Conservation (phyloP, 2,329 filamentous ascomycete species). For the Macrophomina tecta region DNA sequence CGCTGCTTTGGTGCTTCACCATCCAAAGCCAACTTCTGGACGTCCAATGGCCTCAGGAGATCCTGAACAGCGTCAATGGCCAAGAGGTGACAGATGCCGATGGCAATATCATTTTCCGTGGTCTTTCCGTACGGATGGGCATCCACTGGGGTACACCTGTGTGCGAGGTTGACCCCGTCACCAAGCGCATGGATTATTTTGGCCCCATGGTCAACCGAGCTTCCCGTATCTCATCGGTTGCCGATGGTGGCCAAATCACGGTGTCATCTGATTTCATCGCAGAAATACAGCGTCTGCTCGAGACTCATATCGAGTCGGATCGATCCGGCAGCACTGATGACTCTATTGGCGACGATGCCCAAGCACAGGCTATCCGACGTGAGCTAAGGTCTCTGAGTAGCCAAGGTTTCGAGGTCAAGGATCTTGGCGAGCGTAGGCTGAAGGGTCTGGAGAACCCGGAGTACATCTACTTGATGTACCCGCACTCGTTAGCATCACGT, state of each 20-base stretch:
- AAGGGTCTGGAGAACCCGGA: slow-evolving; percentile 98
- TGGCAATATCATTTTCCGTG: slow-evolving; percentile 87
- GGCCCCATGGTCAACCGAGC: slow-evolving; percentile 99
- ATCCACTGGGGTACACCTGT: slow-evolving; percentile 95
- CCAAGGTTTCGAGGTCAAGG: slow-evolving; percentile 95
- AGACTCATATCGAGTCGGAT: slow-evolving; percentile 87
- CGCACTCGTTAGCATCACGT: slow-evolving; percentile 82
- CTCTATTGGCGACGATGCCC: slow-evolving; percentile 74
- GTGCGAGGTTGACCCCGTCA: slow-evolving; percentile 94
- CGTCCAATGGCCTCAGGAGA: slow-evolving; percentile 91
- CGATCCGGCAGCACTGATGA: slow-evolving; percentile 75
- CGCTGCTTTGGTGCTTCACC: slow-evolving; percentile 93
- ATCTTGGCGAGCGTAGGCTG: slow-evolving; percentile 91
- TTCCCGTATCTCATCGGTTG: slow-evolving; percentile 89
- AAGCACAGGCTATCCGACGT: slow-evolving; percentile 78
- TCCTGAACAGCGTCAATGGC: slow-evolving; percentile 83
- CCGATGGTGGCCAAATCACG: slow-evolving; percentile 95
- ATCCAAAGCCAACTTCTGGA: slow-evolving; percentile 88
- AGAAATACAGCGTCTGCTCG: slow-evolving; percentile 89
- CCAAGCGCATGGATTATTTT: slow-evolving; percentile 98
- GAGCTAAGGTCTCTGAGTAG: slow-evolving; percentile 86
- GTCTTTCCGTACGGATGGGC: slow-evolving; percentile 95
- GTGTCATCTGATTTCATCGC: slow-evolving; percentile 97
- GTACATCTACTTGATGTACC: slow-evolving; percentile 93
- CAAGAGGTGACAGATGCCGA: slow-evolving; percentile 84